A percentile compares a stretch with the other conserved stretches of the same genome.
Evolutionary conservation across 768 basidiomycete genomes (phyloP).

Genomic region (Hypsizygus marmoreus): DNA sequence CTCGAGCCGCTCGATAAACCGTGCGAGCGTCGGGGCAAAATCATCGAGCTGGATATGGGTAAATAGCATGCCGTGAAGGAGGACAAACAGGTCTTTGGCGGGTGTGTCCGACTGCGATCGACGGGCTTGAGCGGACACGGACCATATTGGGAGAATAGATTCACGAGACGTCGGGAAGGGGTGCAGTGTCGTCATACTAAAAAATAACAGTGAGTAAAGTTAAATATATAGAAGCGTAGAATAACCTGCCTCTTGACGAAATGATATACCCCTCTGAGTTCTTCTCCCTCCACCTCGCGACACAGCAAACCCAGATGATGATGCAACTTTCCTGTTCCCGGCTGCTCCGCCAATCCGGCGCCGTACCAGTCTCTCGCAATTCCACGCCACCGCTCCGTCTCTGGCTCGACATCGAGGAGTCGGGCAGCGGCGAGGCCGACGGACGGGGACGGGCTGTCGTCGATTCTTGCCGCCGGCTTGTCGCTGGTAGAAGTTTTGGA

Average conservation of each 20-base stretch:
- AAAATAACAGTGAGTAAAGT: neutral
- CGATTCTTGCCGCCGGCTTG: conserved; percentile 54
- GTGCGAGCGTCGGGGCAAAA: conserved; percentile 77
- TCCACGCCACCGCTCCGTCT: conserved; percentile 88
- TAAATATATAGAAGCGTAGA: conserved; percentile 8
- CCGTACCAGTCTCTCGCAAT: conserved; percentile 95
- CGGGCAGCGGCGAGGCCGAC: conserved; percentile 86
- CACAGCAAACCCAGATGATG: conserved; percentile 91
- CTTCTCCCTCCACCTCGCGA: conserved; percentile 80
- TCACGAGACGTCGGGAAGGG: conserved; percentile 89
- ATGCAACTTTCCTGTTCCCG: conserved; percentile 93
- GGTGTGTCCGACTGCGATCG: conserved; percentile 74
- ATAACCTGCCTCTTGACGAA: conserved; percentile 84
- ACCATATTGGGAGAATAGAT: conserved; percentile 89
- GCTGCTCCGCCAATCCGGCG: conserved; percentile 81
- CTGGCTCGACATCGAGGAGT: conserved; percentile 82
- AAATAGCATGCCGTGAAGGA: conserved; percentile 96
- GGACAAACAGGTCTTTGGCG: conserved; percentile 80
- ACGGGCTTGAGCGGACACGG: conserved; percentile 67
- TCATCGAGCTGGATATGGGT: conserved; percentile 94
- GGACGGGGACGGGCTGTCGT: conserved; percentile 69
- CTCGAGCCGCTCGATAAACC: conserved; percentile 83
- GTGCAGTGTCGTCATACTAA: conserved; percentile 88
- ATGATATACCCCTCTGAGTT: conserved; percentile 86
- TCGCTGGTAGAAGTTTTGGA: conserved; percentile 43